These are phyloP conservation scores for Floccularia luteovirens DNA, from an alignment of 768 basidiomycete species.

Conservation along the genomic window DNA sequence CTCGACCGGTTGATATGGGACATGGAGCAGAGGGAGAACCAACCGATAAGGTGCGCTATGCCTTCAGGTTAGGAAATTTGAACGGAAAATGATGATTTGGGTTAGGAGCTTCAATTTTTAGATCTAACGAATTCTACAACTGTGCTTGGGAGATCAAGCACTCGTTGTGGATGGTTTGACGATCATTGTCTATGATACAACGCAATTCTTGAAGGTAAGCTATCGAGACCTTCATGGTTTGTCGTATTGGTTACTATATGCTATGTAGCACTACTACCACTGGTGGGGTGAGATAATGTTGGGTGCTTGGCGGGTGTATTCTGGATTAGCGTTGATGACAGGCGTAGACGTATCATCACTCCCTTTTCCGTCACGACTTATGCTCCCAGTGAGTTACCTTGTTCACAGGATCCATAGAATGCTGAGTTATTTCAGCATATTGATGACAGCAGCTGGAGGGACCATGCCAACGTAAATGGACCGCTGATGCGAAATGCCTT, in stretches of 20 bases:
- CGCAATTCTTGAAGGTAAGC: constrained; percentile 16
- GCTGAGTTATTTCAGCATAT: constrained; percentile 7
- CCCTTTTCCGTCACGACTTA: constrained; percentile 21
- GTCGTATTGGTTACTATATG: not conserved
- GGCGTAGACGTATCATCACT: constrained; percentile 7
- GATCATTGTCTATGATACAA: constrained; percentile 15
- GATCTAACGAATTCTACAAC: constrained; percentile 11
- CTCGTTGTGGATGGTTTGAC: constrained; percentile 12
- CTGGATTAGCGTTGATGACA: constrained; percentile 13
- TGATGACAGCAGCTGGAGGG: constrained; percentile 39
- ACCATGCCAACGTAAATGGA: constrained; percentile 52
- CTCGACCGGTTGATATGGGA: constrained; percentile 14
- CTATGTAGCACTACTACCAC: constrained; percentile 33
- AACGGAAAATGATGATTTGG: not conserved
- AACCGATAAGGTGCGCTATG: constrained; percentile 17
- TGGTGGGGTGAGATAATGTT: constrained; percentile 41
- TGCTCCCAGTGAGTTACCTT: constrained; percentile 22
- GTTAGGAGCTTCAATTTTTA: constrained; percentile 17
- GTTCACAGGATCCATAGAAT: not conserved
- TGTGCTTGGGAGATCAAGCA: constrained; percentile 13
- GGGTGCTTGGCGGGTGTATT: constrained; percentile 32
- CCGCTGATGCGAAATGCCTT: constrained; percentile 62
- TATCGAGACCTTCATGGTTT: not conserved
- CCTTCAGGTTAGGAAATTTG: not conserved
- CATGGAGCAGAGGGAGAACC: constrained; percentile 16